phyloP scores from a whole-genome alignment of 2,329 filamentous ascomycete species.

The Colletotrichum camelliae region DNA sequence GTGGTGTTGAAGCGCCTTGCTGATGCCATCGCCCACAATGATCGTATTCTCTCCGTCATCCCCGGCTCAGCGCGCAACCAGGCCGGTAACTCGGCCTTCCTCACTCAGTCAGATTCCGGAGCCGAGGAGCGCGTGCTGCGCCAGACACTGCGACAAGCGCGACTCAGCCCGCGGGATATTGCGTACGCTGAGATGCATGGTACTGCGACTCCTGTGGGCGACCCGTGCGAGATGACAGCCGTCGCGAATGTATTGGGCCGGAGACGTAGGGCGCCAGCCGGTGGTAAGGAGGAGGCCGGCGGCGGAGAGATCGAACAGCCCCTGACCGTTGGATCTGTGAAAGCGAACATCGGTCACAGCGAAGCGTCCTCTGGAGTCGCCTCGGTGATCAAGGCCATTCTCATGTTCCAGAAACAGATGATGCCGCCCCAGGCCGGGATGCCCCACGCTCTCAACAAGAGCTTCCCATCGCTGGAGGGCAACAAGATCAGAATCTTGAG shows the following conservation, averaged over 20 bases:
- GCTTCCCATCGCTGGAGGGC: background rate
- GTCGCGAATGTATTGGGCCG: slow-evolving; percentile 28
- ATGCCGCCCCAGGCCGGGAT: slow-evolving; percentile 31
- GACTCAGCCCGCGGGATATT: slow-evolving; percentile 21
- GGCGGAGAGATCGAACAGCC: background rate
- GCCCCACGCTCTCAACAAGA: background rate
- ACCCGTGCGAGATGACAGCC: slow-evolving; percentile 49
- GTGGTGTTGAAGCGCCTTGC: slow-evolving; percentile 53
- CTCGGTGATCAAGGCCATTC: slow-evolving; percentile 34
- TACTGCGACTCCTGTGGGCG: slow-evolving; percentile 52
- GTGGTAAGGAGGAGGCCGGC: background rate
- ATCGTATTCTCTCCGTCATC: slow-evolving; percentile 49
- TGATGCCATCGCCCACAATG: slow-evolving; percentile 50
- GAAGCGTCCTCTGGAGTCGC: slow-evolving; percentile 31
- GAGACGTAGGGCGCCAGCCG: background rate
- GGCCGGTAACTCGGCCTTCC: slow-evolving; percentile 40
- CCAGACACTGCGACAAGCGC: slow-evolving; percentile 49
- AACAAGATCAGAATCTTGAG: background rate
- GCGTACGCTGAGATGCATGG: slow-evolving; percentile 48
- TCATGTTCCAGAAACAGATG: slow-evolving; percentile 32
- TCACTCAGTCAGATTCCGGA: slow-evolving; percentile 25
- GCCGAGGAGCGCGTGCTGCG: slow-evolving; percentile 44
- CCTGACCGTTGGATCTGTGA: slow-evolving; percentile 17
- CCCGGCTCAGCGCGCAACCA: slow-evolving; percentile 42
- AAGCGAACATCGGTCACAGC: slow-evolving; percentile 24